These are phyloP conservation scores for Phlebiopsis gigantea DNA, from an alignment of 768 basidiomycete genomes.

Conservation along the genomic window DNA sequence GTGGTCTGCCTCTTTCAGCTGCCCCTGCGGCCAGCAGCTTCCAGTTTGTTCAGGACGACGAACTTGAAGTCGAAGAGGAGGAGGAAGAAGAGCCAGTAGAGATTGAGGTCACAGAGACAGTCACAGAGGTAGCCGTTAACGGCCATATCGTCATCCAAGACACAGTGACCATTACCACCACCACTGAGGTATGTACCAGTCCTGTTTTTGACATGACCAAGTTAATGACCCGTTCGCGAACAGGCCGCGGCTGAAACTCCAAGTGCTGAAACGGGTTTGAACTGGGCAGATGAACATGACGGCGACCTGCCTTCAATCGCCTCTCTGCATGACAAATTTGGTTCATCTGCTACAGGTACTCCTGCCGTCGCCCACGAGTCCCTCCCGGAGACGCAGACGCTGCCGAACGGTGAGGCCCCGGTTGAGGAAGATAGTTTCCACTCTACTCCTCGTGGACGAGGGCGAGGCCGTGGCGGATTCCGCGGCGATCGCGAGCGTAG, in stretches of 20 bases:
- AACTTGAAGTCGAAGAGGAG: slow-evolving; percentile 49
- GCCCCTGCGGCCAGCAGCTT: slow-evolving; percentile 53
- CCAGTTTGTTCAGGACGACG: slow-evolving; percentile 80
- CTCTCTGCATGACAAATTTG: slow-evolving; percentile 71
- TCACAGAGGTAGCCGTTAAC: slow-evolving; percentile 16
- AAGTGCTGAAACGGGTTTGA: slow-evolving; percentile 34
- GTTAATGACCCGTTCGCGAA: neutral
- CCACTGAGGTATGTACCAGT: slow-evolving; percentile 20
- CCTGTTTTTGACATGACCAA: too few species aligned
- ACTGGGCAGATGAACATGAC: slow-evolving; percentile 85
- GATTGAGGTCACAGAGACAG: slow-evolving; percentile 19
- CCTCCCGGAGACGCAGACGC: slow-evolving; percentile 22
- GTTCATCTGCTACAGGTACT: slow-evolving; percentile 66
- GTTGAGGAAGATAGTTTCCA: slow-evolving; percentile 63
- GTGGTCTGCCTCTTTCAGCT: slow-evolving; percentile 33
- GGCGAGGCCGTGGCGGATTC: slow-evolving; percentile 31
- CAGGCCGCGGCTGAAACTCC: slow-evolving; percentile 24
- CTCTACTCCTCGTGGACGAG: slow-evolving; percentile 19
- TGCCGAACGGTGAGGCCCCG: slow-evolving; percentile 28
- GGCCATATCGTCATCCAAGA: slow-evolving; percentile 23
- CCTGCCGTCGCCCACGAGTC: slow-evolving; percentile 38
- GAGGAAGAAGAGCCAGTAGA: slow-evolving; percentile 24
- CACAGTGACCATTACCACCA: slow-evolving; percentile 17
- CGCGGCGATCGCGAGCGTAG: slow-evolving; percentile 27
- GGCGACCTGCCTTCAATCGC: slow-evolving; percentile 74